Base-by-base conservation (phyloP, 1,284 basidiomycete genomes). In the Kalmanozyma brasiliensis region DNA sequence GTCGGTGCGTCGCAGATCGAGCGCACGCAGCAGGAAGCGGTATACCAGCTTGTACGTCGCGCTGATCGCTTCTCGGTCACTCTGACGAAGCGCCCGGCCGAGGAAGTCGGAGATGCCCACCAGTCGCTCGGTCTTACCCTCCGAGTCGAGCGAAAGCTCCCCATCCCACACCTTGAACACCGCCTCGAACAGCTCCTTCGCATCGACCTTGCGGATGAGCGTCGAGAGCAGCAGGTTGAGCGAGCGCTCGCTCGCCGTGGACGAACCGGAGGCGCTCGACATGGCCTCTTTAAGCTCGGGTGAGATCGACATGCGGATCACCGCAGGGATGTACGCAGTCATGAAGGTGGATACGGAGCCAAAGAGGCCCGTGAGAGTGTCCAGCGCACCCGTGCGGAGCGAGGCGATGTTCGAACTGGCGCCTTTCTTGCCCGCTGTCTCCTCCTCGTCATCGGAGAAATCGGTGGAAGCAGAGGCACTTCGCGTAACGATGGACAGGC, bases 11-110 rank as follows among this genome's bases (percentile, higher is more conserved):
- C 87, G 86, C 7, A 89, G 76, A 65, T 92, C 90, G 66, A 97
- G 89, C 2, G 89, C 89, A 24, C 89, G 88, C 41, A 96, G 84
- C 85, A 96, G 91, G 47, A 92, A 86, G 58, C 89, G 90, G 85
- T 93, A 95, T 33, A 92, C 78, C 1, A 86, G 70, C 45, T 91
- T 90, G 58, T 94, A 83, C 52, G 91, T 86, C 24, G 89, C 88
- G 8, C 89, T 84, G 2, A 97, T 86, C 7, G 56, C 74, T 7
- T 61, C 53, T 17, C 71, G 61, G 57, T 77, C 73, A 37, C 64
- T 70, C 32, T 70, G 55, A 23, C 73, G 65, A 30, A 82, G 60
- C 4, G 68, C 60, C 4, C 70, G 60, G 17, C 73, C 68, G 11
- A 82, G 53, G 34, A 81, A 61, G n/a, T 67, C 72, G 34, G 82